Conservation (phyloP, 768 basidiomycete genomes). For the Boletellus ananiceps region DNA sequence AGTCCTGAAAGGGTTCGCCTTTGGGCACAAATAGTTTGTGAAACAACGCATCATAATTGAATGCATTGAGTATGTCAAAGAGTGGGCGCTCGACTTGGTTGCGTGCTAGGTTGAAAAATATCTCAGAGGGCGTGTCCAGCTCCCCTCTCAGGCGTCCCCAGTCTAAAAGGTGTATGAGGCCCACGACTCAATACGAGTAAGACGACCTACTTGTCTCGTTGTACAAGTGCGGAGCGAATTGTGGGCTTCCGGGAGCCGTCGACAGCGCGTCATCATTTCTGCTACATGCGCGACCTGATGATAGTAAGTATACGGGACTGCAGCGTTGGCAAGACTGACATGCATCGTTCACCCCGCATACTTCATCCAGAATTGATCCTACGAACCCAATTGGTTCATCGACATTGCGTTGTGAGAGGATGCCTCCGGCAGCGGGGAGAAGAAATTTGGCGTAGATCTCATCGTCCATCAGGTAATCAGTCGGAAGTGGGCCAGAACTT, state of each 20-base stretch:
- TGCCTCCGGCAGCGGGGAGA: background rate
- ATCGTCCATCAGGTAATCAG: background rate
- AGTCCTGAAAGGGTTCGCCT: background rate
- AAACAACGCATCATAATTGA: background rate
- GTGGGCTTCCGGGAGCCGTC: no score
- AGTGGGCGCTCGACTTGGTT: slow-evolving; percentile 3
- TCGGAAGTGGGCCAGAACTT: slow-evolving; percentile 7
- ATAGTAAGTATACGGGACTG: background rate
- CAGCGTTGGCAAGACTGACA: slow-evolving; percentile 1
- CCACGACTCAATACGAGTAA: no score
- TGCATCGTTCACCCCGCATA: slow-evolving; percentile 3
- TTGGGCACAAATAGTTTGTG: slow-evolving; percentile 3
- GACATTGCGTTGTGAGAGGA: slow-evolving; percentile 7
- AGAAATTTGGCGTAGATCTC: slow-evolving; percentile 4
- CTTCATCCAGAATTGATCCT: slow-evolving; percentile 14
- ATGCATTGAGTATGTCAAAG: background rate
- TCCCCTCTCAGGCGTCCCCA: slow-evolving; percentile 4
- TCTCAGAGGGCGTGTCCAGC: background rate
- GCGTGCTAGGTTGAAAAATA: background rate
- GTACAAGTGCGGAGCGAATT: slow-evolving; percentile 2
- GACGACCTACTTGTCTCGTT: slow-evolving; percentile 8
- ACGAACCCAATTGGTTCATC: slow-evolving; percentile 1
- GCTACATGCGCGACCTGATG: slow-evolving; percentile 8
- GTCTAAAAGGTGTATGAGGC: background rate
- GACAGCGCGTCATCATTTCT: background rate